Evolutionary conservation across 208 protist genomes (phyloP).

Genomic region (Leishmania amazonensis): DNA sequence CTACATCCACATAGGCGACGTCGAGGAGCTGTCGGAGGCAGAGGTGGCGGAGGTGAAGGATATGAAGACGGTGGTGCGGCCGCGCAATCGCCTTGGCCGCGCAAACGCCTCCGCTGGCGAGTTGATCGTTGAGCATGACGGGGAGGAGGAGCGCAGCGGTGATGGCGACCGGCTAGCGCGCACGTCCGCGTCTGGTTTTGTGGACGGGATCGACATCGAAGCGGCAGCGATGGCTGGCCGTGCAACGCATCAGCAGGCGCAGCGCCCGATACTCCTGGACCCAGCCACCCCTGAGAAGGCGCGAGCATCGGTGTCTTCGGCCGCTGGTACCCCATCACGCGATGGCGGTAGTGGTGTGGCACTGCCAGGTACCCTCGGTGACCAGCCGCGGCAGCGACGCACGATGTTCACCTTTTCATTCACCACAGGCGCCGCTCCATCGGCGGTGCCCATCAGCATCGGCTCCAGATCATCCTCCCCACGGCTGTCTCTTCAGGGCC

Average conservation of each 20-base stretch:
- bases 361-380: background rate
- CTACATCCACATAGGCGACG: conserved; percentile 80
- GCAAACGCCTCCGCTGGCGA: conserved; percentile 15
- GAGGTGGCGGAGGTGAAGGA: conserved; percentile 64
- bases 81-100: conserved; percentile 48
- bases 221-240: background rate
- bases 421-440: background rate
- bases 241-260: conserved; percentile 17
- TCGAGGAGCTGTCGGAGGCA: conserved; percentile 55
- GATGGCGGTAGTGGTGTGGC: background rate
- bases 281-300: conserved; percentile 46
- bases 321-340: conserved; percentile 19
- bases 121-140: conserved; percentile 23
- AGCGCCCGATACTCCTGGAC: conserved; percentile 26
- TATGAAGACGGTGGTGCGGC: conserved; percentile 46
- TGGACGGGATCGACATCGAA: background rate
- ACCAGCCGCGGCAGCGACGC: conserved; percentile 23
- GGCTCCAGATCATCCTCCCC: background rate
- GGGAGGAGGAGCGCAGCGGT: conserved; percentile 14
- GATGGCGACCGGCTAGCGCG: background rate
- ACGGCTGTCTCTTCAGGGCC: conserved; percentile 9
- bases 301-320: conserved; percentile 7
- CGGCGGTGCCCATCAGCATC: background rate
- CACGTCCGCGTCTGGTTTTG: background rate
- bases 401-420: conserved; percentile 41